A percentile compares a stretch with the other conserved stretches of the same genome.
phyloP scores from a whole-genome alignment of 1,284 basidiomycete genomes.

The Butyriboletus appendiculatus region DNA sequence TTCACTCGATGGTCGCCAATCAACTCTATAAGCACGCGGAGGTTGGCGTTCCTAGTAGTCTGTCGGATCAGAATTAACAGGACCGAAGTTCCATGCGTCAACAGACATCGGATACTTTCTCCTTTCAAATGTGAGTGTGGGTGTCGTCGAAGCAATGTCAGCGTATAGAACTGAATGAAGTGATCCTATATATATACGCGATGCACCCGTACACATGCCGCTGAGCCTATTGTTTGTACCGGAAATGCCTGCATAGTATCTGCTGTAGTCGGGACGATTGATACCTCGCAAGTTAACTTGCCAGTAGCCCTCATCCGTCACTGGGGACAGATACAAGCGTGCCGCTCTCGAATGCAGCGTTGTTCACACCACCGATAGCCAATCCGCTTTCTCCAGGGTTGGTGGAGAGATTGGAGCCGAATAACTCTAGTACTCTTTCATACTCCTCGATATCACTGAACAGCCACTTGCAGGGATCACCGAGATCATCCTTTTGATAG shows the following conservation, averaged over 20 bases:
- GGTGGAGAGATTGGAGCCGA: constrained; percentile 54
- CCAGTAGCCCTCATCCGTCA: constrained; percentile 23
- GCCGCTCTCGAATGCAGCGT: constrained; percentile 32
- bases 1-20: too few relatives aligned
- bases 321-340: constrained; percentile 30
- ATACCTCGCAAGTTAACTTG: constrained; percentile 17
- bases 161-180: constrained; percentile 20
- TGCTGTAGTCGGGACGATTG: background rate
- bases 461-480: too few relatives aligned
- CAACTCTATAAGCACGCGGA: too few relatives aligned
- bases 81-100: constrained; percentile 7
- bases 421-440: constrained; percentile 48
- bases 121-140: constrained; percentile 10
- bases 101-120: constrained; percentile 11
- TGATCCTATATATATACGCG: background rate
- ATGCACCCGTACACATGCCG: constrained; percentile 15
- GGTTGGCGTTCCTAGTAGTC: too few relatives aligned
- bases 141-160: constrained; percentile 10
- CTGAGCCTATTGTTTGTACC: background rate
- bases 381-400: constrained; percentile 45
- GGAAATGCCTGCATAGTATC: constrained; percentile 1
- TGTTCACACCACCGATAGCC: constrained; percentile 51
- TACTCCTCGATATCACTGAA: too few relatives aligned
- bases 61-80: too few relatives aligned
- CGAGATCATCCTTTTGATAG: constrained; percentile 48